Conservation (phyloP, 352 stramenopile genomes). For the Phytophthora parvispora region DNA sequence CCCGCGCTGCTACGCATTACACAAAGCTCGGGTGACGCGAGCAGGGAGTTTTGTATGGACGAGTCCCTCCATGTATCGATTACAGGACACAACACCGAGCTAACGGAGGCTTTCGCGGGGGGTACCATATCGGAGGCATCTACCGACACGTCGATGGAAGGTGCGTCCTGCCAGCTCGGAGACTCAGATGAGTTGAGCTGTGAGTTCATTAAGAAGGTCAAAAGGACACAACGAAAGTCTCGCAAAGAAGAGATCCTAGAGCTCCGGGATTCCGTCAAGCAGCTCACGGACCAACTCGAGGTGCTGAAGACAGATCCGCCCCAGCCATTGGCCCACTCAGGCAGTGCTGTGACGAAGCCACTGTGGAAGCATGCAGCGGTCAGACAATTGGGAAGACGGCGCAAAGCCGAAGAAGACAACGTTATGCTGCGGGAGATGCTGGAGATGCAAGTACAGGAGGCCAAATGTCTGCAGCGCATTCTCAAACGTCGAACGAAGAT, state of each 20-base stretch:
- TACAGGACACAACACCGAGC: not conserved
- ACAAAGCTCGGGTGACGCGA: not conserved
- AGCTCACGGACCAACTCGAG: slow-evolving; percentile 17
- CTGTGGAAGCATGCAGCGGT: slow-evolving; percentile 34
- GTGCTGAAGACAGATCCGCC: not conserved
- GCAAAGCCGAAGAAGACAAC: slow-evolving; percentile 35
- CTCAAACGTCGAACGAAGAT: slow-evolving; percentile 37
- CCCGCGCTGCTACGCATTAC: not conserved
- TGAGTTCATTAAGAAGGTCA: too few relatives aligned
- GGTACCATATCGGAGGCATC: not conserved
- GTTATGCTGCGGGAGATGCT: slow-evolving; percentile 24
- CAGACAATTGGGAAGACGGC: slow-evolving; percentile 22
- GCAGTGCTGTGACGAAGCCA: not conserved
- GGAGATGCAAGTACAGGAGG: slow-evolving; percentile 29
- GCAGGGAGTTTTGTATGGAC: not conserved
- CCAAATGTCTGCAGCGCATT: slow-evolving; percentile 40
- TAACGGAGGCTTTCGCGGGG: not conserved
- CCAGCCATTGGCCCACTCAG: not conserved
- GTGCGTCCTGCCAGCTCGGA: not conserved
- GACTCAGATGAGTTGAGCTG: too few relatives aligned
- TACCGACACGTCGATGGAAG: not conserved
- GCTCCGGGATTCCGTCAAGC: slow-evolving; percentile 1
- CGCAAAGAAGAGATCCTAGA: slow-evolving; percentile 18
- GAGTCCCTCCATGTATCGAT: not conserved
- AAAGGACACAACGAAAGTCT: not conserved